These are phyloP conservation scores for Haplosporangium gracile DNA, from an alignment of 192 early-diverging fungal genomes.

Conservation along the genomic window DNA sequence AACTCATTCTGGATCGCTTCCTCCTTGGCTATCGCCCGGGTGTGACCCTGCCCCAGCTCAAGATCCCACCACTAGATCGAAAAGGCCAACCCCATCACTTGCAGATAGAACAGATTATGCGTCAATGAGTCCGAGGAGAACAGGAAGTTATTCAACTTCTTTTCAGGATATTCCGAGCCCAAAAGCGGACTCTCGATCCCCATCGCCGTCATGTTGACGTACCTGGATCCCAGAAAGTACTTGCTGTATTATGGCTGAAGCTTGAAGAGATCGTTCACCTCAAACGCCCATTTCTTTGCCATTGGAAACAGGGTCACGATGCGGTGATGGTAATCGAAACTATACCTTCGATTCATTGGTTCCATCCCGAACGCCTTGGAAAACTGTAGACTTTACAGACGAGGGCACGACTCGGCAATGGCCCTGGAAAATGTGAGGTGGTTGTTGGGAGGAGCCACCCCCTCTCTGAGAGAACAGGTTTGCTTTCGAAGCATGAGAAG, in stretches of 20 bases:
- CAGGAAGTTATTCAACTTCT: not conserved
- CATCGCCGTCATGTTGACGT: not conserved
- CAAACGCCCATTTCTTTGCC: not conserved
- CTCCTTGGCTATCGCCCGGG: not conserved
- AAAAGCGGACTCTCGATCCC: not conserved
- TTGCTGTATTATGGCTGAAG: not conserved
- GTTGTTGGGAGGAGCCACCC: not conserved
- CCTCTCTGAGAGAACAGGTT: not conserved
- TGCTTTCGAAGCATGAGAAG: not conserved
- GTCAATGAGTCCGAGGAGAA: not conserved
- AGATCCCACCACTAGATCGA: constrained; percentile 4
- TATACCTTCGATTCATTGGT: not conserved
- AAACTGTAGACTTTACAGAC: not conserved
- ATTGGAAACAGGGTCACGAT: not conserved
- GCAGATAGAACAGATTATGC: not conserved
- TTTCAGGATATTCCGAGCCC: not conserved
- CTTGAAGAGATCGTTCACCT: not conserved
- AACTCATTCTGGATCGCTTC: not conserved
- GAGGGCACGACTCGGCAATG: constrained; percentile 5
- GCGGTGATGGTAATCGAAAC: not conserved
- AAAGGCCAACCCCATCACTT: not conserved
- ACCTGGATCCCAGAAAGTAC: not conserved
- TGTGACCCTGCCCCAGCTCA: not conserved
- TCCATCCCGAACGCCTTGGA: not conserved
- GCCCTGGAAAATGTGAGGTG: not conserved